phyloP scores from a whole-genome alignment of 1,139 yeast species.

The Pneumocystis oryctolagi region DNA sequence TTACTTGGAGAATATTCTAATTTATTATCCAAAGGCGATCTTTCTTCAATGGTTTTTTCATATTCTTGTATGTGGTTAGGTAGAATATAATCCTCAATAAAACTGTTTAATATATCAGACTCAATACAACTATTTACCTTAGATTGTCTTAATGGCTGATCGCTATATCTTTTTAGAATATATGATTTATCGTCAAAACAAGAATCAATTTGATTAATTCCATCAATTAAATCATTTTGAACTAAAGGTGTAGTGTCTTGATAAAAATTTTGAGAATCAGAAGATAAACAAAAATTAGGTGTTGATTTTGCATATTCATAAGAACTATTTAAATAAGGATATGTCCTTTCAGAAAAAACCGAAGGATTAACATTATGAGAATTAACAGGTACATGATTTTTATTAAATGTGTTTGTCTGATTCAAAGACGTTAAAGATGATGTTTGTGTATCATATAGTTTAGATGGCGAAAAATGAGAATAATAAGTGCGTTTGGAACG shows the following conservation, averaged over 20 bases:
- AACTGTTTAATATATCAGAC: not conserved
- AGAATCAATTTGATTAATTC: not conserved
- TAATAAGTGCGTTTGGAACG: constrained; percentile 10
- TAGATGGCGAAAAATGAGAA: not conserved
- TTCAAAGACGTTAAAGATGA: not conserved
- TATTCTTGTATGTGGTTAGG: not conserved
- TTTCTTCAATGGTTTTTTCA: not conserved
- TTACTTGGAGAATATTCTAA: not conserved
- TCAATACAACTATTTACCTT: not conserved
- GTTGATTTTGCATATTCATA: not conserved
- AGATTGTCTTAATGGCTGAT: not conserved
- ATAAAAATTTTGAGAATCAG: not conserved
- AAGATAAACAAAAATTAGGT: not conserved
- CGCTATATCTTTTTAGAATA: not conserved
- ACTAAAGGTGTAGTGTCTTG: not conserved
- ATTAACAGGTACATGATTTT: not conserved
- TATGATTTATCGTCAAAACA: not conserved
- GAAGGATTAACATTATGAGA: not conserved
- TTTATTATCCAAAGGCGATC: constrained; percentile 14
- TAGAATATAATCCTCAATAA: not conserved
- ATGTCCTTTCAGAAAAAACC: not conserved
- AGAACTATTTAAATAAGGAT: not conserved
- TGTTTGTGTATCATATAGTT: not conserved
- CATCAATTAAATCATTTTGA: not conserved
- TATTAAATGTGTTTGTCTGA: not conserved